Percentiles rank a stretch among this genome's conserved stretches.
These are phyloP conservation scores for Cylindricascospora bacillispora DNA, from an alignment of 1,139 yeast genomes.

Conservation along the genomic window DNA sequence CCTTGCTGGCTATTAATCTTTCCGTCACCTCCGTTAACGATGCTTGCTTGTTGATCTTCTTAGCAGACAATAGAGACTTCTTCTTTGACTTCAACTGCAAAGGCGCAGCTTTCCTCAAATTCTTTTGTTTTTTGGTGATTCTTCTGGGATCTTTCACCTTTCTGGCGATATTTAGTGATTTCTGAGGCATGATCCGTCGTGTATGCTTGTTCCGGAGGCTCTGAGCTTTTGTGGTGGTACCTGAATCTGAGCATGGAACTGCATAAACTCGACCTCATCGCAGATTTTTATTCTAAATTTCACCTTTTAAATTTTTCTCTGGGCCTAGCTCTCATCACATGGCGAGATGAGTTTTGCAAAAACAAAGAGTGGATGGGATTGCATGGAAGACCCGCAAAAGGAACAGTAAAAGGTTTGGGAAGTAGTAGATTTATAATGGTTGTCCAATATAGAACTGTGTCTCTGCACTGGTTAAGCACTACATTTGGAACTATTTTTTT, in stretches of 20 bases:
- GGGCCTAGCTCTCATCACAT: no score
- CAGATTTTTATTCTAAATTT: no score
- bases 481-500: no score
- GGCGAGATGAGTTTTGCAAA: no score
- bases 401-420: no score
- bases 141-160: conserved; percentile 29
- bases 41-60: conserved; percentile 48
- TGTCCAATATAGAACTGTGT: no score
- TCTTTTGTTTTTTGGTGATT: conserved; percentile 31
- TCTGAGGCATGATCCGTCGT: conserved; percentile 27
- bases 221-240: neutral
- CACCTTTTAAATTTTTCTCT: no score
- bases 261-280: conserved; percentile 1
- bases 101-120: conserved; percentile 70
- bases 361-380: no score
- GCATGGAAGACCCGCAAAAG: no score
- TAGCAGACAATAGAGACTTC: conserved; percentile 36
- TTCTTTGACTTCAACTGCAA: conserved; percentile 52
- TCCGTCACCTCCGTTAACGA: conserved; percentile 68
- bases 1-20: conserved; percentile 72
- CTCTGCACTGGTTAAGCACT: no score
- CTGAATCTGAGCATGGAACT: neutral
- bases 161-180: conserved; percentile 28
- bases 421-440: no score
- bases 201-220: neutral